Evolutionary conservation across 176 grass and related monocot genomes (phyloP), one percentile per base, ranked within the genome.

Genomic region (Hyparrhenia diplandra): DNA sequence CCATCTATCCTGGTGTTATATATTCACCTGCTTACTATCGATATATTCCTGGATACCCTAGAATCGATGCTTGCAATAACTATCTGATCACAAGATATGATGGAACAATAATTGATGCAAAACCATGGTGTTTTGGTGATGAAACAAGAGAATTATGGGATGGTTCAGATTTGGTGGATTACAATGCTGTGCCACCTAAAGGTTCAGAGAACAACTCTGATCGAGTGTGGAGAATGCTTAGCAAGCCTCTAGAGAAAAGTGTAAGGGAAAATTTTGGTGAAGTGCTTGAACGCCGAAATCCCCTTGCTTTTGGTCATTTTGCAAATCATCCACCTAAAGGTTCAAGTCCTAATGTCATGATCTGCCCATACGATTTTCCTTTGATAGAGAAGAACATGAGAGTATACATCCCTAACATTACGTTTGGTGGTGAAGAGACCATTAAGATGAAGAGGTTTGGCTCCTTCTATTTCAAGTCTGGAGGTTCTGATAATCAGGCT

Each of bases 11-110:
- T 47, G 90, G 96, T 47, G 70, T 95, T 36, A 80, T 93, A 84
- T 98, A 98, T 86, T 98, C 92, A 35, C 96, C 92, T 82, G 96
- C 96, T 82, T 93, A 91, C 87, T 95, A 98, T 82, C 88, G 79
- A 34, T 91, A 90, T 80, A 98, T 98, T 75, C 92, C 92, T 72
- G 92, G 90, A 35, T 98, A 98, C 80, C 96, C 96, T 52, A 95
- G 82, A 82, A 89, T 99, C 37, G 92, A 95, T 70, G 79, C 79
- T 1, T 91, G 77, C 64, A 99, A 99, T 62, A 85, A 83, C 29
- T 99, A 95, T 79, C 82, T 99, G 60, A 93, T 99, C 55, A 91
- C 96, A 69, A 80, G 96, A 86, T 99, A 99, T 69, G 96, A 95
- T 29, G 92, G 92, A 68, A 91, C 83, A 76, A 83, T 95, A 80